Conservation (phyloP, 2,329 filamentous ascomycete genomes). For the Cladosporium sp. region DNA sequence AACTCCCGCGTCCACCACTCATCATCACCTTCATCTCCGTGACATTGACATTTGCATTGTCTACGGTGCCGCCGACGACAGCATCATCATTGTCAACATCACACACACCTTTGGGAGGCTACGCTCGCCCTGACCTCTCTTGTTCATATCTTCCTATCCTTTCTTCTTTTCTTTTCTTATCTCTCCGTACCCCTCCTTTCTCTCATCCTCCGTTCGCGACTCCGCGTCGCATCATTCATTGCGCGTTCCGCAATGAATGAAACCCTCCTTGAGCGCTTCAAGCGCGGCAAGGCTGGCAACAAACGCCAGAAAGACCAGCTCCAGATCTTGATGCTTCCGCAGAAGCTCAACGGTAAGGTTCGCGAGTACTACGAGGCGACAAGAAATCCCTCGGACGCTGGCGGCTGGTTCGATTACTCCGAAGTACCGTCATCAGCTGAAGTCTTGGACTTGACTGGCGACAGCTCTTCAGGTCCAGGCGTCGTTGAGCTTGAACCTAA, state of each 20-base stretch:
- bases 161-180: neutral
- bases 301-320: neutral
- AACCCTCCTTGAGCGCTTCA: slow-evolving; percentile 26
- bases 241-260: slow-evolving; percentile 21
- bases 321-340: slow-evolving; percentile 20
- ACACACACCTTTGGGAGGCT: no score
- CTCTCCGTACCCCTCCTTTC: neutral
- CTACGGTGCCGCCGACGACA: neutral
- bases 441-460: slow-evolving; percentile 37
- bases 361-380: slow-evolving; percentile 25
- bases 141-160: no score
- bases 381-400: slow-evolving; percentile 16
- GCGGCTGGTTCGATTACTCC: slow-evolving; percentile 35
- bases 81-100: neutral
- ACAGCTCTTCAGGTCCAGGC: slow-evolving; percentile 7
- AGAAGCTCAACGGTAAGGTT: slow-evolving; percentile 24
- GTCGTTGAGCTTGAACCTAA: slow-evolving; percentile 40
- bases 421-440: slow-evolving; percentile 55
- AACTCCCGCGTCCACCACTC: neutral
- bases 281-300: slow-evolving; percentile 13
- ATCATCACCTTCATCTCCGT: neutral
- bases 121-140: no score
- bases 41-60: neutral
- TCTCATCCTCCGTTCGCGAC: neutral
- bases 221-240: neutral